Evolutionary conservation across 1,139 yeast species (phyloP).

Genomic region (Saccharomyces hybrid): DNA sequence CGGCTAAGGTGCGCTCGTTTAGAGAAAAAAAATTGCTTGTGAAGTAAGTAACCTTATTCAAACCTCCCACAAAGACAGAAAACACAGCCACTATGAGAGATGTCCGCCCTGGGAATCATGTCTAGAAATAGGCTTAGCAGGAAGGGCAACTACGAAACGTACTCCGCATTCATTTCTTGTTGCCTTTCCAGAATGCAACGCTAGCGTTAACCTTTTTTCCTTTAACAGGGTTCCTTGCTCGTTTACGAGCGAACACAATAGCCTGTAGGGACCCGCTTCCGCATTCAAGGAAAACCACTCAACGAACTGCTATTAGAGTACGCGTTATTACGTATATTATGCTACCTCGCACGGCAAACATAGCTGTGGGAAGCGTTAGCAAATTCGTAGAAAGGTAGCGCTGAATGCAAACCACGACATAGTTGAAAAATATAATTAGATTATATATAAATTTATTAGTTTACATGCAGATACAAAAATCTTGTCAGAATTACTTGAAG

Average conservation of each 20-base stretch:
- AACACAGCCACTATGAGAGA: neutral
- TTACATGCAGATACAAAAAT: neutral
- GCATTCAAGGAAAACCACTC: neutral
- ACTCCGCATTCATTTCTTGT: neutral
- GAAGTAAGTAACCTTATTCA: neutral
- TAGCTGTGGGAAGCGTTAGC: neutral
- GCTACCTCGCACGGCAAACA: neutral
- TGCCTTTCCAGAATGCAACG: neutral
- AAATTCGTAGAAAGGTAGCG: neutral
- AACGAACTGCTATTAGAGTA: neutral
- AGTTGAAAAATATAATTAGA: neutral
- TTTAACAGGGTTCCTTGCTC: neutral
- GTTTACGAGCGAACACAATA: neutral
- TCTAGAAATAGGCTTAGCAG: neutral
- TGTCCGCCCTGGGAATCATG: neutral
- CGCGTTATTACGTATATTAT: neutral
- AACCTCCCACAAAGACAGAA: neutral
- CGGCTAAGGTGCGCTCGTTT: neutral
- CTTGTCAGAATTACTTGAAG: neutral
- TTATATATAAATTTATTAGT: neutral
- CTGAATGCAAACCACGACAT: neutral
- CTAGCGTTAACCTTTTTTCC: slow-evolving; percentile 1
- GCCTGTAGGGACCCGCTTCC: neutral
- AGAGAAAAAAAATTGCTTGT: neutral
- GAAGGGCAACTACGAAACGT: neutral